A percentile compares a stretch with the other conserved stretches of the same genome.
Evolutionary conservation across 2,329 filamentous ascomycete genomes (phyloP).

Genomic region (Xylariaceae sp.): DNA sequence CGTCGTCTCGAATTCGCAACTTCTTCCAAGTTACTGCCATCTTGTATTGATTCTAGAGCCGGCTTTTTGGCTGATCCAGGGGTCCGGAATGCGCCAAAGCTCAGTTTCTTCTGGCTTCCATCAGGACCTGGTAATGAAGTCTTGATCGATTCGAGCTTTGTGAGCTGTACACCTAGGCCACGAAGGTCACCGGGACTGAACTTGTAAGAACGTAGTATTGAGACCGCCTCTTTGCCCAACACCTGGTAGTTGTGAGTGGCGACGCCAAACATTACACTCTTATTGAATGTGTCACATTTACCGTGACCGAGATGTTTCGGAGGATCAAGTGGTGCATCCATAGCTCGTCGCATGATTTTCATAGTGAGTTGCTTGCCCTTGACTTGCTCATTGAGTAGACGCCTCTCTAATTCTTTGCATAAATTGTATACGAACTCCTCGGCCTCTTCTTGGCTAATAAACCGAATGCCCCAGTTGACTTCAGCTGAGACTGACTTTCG

Average conservation of each 20-base stretch:
- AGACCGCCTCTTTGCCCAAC: constrained; percentile 81
- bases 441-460: constrained; percentile 87
- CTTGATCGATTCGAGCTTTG: constrained; percentile 83
- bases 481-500: constrained; percentile 96
- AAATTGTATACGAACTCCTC: constrained; percentile 89
- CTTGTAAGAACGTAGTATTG: constrained; percentile 76
- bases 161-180: constrained; percentile 90
- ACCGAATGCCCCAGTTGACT: constrained; percentile 97
- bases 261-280: constrained; percentile 79
- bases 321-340: constrained; percentile 87
- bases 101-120: constrained; percentile 77
- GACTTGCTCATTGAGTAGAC: constrained; percentile 80
- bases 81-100: constrained; percentile 63
- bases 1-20: constrained; percentile 37
- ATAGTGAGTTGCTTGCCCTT: constrained; percentile 88
- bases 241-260: constrained; percentile 74
- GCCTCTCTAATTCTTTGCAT: constrained; percentile 79
- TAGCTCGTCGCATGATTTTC: constrained; percentile 88
- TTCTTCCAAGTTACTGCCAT: constrained; percentile 42
- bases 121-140: constrained; percentile 56
- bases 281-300: constrained; percentile 93
- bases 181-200: constrained; percentile 92
- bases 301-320: constrained; percentile 94
- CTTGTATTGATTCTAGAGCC: constrained; percentile 51
- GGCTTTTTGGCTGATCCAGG: constrained; percentile 44